phyloP scores from a whole-genome alignment of 2,329 filamentous ascomycete species.

The Salinomyces thailandicus region DNA sequence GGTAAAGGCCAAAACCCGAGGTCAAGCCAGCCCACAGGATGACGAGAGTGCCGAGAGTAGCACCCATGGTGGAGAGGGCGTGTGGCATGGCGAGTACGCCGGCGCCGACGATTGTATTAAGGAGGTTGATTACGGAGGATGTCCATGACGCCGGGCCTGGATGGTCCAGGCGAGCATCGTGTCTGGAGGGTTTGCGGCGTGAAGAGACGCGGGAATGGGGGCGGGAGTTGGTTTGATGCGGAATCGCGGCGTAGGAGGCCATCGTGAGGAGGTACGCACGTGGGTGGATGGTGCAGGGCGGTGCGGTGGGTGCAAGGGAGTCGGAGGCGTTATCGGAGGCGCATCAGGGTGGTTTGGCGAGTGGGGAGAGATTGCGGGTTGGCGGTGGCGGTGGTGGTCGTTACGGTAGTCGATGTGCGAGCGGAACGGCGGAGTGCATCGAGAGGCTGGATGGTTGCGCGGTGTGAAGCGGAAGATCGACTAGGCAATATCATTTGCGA shows the following conservation, averaged over 20 bases:
- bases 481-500: too few relatives aligned
- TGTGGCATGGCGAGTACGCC: constrained; percentile 94
- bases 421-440: too few relatives aligned
- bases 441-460: neutral
- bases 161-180: constrained; percentile 55
- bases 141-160: constrained; percentile 73
- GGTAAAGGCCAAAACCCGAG: constrained; percentile 84
- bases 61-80: constrained; percentile 90
- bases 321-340: too few relatives aligned
- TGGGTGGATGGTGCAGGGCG: too few relatives aligned
- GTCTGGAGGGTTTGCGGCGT: constrained; percentile 45
- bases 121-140: constrained; percentile 86
- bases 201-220: constrained; percentile 30
- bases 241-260: constrained; percentile 39
- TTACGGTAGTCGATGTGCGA: too few relatives aligned
- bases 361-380: too few relatives aligned
- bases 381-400: too few relatives aligned
- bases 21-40: constrained; percentile 87
- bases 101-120: constrained; percentile 95
- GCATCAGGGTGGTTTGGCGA: too few relatives aligned
- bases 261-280: constrained; percentile 23
- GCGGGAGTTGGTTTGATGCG: constrained; percentile 23
- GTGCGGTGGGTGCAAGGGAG: too few relatives aligned
- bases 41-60: constrained; percentile 69
- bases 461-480: neutral